Base-by-base conservation (phyloP, 108 stramenopile species). In the Fistulifera solaris region DNA sequence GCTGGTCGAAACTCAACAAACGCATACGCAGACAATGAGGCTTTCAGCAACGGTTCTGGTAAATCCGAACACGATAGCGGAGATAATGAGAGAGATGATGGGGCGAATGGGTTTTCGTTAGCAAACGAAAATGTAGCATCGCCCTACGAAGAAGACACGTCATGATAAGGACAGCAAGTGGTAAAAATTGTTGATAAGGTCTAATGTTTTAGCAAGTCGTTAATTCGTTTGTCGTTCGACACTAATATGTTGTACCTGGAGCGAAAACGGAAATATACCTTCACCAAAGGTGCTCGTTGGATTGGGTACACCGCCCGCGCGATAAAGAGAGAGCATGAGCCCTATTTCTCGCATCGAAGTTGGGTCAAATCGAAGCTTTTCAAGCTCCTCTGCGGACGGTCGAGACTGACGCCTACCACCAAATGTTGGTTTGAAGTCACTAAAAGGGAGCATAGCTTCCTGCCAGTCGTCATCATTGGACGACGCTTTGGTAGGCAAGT, bases 271-370 rank as follows among this genome's bases (percentile, higher is more conserved):
- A 45, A 86, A 86, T 16, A 80, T 67, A 0, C 81, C 85, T 50
- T 60, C 55, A 6, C 85, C 85, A 66, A 72, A 86, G 0, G 78
- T 86, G 59, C 75, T 67, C 35, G 64, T 65, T 16, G 84, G 84
- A 64, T 86, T 86, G 18, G 73, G 55, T 11, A 57, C 45, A 14
- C 85, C 80, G 63, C 77, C 72, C 28, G 78, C 76, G 54, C 82
- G 49, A 46, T 74, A 65, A 17, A 86, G 49, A 22, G 85, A 86
- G 1, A 86, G 68, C 81, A 80, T 86, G 24, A 86, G 62, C 3
- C 81, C 81, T 47, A 86, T 61, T 54, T 86, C 68, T 46, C 69
- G 57, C 52, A 86, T 77, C 42, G 72, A 60, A 3, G 68, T 48
- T 6, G 70, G 51, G 50, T 76, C 68, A 21, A 86, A 75, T 35